These are phyloP conservation scores for Perilla frutescens DNA, from an alignment of 257 asterid species.

Conservation along the genomic window DNA sequence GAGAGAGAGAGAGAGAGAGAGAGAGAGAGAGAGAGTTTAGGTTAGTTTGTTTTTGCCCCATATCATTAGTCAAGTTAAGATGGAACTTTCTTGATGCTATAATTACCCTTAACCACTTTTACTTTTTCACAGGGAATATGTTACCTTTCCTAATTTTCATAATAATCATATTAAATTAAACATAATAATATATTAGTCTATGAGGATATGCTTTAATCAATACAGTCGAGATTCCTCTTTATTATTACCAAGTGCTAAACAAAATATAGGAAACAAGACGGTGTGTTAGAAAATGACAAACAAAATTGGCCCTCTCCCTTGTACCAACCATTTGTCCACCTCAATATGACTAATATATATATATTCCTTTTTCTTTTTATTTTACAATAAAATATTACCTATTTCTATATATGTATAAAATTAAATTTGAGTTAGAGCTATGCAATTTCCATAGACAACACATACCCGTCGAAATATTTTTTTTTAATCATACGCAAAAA, in stretches of 20 bases:
- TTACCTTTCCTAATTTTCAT: too few species aligned
- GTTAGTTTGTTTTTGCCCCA: too few species aligned
- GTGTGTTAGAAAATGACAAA: neutral
- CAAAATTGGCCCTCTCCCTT: neutral
- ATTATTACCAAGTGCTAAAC: too few species aligned
- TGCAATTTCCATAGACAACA: neutral
- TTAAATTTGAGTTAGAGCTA: neutral
- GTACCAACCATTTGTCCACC: slow-evolving; percentile 22
- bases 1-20: neutral
- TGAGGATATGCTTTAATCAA: too few species aligned
- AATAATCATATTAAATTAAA: too few species aligned
- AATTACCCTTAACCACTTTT: too few species aligned
- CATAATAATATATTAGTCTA: too few species aligned
- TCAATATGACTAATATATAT: neutral
- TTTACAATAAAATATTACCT: neutral
- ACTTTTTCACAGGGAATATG: too few species aligned
- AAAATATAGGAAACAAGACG: too few species aligned
- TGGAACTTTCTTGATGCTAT: too few species aligned
- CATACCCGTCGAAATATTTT: neutral
- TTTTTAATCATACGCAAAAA: neutral
- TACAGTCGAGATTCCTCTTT: too few species aligned
- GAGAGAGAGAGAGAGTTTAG: neutral
- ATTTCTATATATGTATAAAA: neutral
- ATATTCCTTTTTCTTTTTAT: neutral
- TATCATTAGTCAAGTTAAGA: too few species aligned